phyloP scores from a whole-genome alignment of 495 filamentous ascomycete genomes.

The Aspergillus incahuasiensis region DNA sequence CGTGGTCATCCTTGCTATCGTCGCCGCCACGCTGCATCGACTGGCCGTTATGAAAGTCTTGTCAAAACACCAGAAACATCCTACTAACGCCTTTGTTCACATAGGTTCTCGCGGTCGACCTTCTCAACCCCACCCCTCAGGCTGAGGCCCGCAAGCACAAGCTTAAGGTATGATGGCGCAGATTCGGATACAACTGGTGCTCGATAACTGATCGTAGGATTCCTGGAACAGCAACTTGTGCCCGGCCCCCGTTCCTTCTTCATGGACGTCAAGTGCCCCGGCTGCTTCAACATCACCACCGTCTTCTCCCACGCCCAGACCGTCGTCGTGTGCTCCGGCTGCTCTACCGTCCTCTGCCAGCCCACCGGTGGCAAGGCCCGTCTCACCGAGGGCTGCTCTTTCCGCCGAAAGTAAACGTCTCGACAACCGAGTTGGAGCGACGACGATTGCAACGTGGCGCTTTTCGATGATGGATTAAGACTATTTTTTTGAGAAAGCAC shows the following conservation, averaged over 20 bases:
- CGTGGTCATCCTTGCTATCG: constrained; percentile 12
- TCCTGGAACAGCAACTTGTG: constrained; percentile 67
- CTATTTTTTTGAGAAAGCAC: constrained; percentile 44
- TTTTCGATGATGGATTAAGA: constrained; percentile 47
- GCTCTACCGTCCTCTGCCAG: constrained; percentile 96
- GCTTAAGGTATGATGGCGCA: constrained; percentile 75
- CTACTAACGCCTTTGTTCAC: constrained; percentile 19
- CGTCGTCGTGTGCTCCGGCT: constrained; percentile 97
- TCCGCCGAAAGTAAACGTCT: constrained; percentile 92
- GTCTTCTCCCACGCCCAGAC: constrained; percentile 99
- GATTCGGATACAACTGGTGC: neutral
- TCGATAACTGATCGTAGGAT: constrained; percentile 15
- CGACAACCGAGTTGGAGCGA: constrained; percentile 28
- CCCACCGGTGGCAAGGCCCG: constrained; percentile 97
- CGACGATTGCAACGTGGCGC: constrained; percentile 46
- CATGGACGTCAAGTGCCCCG: constrained; percentile 99
- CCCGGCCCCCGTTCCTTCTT: constrained; percentile 97
- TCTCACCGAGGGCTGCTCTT: constrained; percentile 97
- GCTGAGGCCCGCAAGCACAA: constrained; percentile 98
- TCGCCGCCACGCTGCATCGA: constrained; percentile 13
- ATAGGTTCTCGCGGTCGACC: constrained; percentile 99
- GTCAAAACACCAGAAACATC: constrained; percentile 3
- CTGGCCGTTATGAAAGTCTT: constrained; percentile 9
- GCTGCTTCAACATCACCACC: constrained; percentile 99
- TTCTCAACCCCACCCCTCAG: constrained; percentile 94